Evolutionary conservation across 1,139 yeast genomes (phyloP).

Genomic region (Tardiomyces depauwii): DNA sequence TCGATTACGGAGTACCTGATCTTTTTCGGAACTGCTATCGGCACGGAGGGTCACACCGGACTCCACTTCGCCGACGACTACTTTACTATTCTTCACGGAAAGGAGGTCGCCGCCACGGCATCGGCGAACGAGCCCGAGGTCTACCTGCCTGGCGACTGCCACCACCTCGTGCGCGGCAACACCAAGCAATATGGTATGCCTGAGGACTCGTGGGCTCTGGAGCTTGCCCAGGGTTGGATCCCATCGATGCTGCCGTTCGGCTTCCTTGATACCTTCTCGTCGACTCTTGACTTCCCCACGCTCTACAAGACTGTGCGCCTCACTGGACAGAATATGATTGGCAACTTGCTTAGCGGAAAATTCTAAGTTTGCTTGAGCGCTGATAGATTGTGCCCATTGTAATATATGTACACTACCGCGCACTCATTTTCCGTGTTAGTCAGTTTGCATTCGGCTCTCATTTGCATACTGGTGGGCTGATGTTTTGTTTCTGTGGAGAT

Average conservation of each 20-base stretch:
- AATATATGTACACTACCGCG: too few species aligned
- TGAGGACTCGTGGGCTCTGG: slow-evolving; percentile 72
- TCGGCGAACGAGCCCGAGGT: slow-evolving; percentile 49
- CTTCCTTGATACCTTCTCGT: slow-evolving; percentile 62
- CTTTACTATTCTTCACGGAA: slow-evolving; percentile 78
- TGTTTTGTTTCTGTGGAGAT: too few species aligned
- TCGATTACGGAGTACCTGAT: slow-evolving; percentile 90
- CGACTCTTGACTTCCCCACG: slow-evolving; percentile 70
- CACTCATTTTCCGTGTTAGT: too few species aligned
- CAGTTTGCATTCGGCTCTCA: too few species aligned
- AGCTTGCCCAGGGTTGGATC: slow-evolving; percentile 97
- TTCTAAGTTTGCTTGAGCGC: slow-evolving; percentile 28
- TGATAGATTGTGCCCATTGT: too few species aligned
- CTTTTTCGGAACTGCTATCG: slow-evolving; percentile 77
- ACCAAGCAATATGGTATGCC: slow-evolving; percentile 85
- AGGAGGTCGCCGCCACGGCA: slow-evolving; percentile 62
- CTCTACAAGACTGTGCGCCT: slow-evolving; percentile 56
- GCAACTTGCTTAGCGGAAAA: slow-evolving; percentile 58
- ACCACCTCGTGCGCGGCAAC: slow-evolving; percentile 61
- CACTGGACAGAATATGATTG: slow-evolving; percentile 69
- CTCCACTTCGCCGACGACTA: slow-evolving; percentile 95
- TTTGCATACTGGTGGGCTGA: too few species aligned
- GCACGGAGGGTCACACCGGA: slow-evolving; percentile 95
- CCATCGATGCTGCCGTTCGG: slow-evolving; percentile 98
- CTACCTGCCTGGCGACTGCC: slow-evolving; percentile 63